Evolutionary conservation across 257 asterid genomes (phyloP).

Genomic region (Primulina tabacum): DNA sequence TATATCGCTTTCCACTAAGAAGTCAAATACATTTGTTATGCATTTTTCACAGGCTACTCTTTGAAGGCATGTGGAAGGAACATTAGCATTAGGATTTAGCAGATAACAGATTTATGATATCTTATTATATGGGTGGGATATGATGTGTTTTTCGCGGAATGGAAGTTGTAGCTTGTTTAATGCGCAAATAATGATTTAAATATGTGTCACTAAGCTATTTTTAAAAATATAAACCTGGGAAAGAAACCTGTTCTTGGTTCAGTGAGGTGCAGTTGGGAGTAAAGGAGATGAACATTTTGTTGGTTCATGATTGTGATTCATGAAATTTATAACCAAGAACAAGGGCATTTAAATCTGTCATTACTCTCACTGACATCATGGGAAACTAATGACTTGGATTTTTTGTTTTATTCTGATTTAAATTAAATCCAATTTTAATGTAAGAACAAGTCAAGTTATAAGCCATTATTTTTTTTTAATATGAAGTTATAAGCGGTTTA

Average conservation of each 20-base stretch:
- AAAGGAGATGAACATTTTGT: background rate
- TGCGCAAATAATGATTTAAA: too few relatives aligned
- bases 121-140: background rate
- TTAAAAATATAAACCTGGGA: background rate
- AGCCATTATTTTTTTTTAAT: too few relatives aligned
- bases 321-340: too few relatives aligned
- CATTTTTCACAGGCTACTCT: background rate
- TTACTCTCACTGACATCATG: too few relatives aligned
- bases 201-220: too few relatives aligned
- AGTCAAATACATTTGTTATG: background rate
- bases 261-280: background rate
- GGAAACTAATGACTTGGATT: too few relatives aligned
- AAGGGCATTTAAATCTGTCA: too few relatives aligned
- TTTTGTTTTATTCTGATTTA: too few relatives aligned
- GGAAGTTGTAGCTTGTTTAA: constrained; percentile 14
- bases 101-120: background rate
- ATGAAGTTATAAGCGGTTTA: too few relatives aligned
- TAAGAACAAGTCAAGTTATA: too few relatives aligned
- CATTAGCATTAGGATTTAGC: background rate
- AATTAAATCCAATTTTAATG: too few relatives aligned
- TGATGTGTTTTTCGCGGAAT: background rate
- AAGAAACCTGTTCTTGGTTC: background rate
- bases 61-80: background rate
- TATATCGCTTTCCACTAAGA: background rate
- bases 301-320: background rate